Evolutionary conservation across 495 filamentous ascomycete species (phyloP).

Genomic region (Platismatia glauca): DNA sequence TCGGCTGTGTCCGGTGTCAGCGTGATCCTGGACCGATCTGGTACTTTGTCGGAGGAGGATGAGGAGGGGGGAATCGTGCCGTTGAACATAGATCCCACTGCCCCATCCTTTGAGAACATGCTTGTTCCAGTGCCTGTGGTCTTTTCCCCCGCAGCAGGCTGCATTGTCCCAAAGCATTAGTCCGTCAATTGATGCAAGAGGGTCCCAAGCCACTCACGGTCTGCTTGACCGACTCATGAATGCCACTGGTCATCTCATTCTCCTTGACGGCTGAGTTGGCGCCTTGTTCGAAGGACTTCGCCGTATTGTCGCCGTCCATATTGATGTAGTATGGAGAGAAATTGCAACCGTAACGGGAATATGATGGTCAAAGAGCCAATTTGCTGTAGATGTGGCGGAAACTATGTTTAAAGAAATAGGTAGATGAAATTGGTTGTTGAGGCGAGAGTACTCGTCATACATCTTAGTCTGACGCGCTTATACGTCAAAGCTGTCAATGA

Average conservation of each 20-base stretch:
- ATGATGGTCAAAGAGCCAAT: not conserved
- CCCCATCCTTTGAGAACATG: constrained; percentile 24
- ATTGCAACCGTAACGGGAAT: not conserved
- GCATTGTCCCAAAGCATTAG: not conserved
- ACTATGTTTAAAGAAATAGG: too few relatives aligned
- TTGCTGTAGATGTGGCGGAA: too few relatives aligned
- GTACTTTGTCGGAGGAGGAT: not conserved
- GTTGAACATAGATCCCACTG: constrained; percentile 26
- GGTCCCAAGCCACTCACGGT: constrained; percentile 8
- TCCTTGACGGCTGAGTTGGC: constrained; percentile 24
- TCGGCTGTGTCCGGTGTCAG: constrained; percentile 31
- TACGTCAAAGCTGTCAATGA: constrained; percentile 13
- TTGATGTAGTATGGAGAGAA: not conserved
- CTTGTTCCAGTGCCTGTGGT: constrained; percentile 22
- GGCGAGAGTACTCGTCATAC: constrained; percentile 12
- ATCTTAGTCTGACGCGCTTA: constrained; percentile 4
- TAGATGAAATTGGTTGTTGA: not conserved
- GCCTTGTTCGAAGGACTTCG: constrained; percentile 25
- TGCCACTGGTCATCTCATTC: constrained; percentile 21
- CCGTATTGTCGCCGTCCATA: constrained; percentile 25
- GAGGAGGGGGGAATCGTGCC: constrained; percentile 11
- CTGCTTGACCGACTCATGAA: constrained; percentile 24
- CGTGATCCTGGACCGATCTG: not conserved
- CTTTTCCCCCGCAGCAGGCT: constrained; percentile 24
- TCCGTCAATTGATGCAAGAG: not conserved